Evolutionary conservation across 495 filamentous ascomycete species (phyloP).

Genomic region (Tetracladium marchalianum): DNA sequence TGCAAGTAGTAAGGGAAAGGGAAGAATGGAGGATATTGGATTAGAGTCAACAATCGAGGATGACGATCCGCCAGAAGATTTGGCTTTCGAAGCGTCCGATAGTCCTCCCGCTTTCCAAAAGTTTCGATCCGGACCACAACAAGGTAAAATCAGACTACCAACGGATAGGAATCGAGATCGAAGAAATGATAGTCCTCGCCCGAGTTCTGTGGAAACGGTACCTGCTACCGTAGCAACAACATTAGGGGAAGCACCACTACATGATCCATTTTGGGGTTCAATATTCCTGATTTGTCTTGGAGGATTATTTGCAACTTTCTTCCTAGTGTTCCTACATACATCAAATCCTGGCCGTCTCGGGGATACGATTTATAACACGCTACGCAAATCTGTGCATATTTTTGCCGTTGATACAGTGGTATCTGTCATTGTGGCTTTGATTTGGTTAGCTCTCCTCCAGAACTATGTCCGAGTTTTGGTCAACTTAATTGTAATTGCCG

Average conservation of each 20-base stretch:
- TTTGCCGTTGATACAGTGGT: conserved; percentile 84
- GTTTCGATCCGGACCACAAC: conserved; percentile 49
- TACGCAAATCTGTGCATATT: conserved; percentile 79
- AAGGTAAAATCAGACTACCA: conserved; percentile 15
- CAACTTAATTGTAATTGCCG: conserved; percentile 65
- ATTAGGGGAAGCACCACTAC: conserved; percentile 27
- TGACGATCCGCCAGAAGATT: conserved; percentile 49
- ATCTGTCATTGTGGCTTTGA: conserved; percentile 72
- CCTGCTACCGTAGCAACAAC: conserved; percentile 16
- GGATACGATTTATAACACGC: conserved; percentile 87
- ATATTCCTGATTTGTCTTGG: conserved; percentile 79
- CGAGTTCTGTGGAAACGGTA: conserved; percentile 17
- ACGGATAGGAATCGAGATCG: conserved; percentile 7
- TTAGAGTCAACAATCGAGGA: conserved; percentile 55
- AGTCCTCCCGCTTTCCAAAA: conserved; percentile 80
- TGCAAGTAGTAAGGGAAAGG: conserved; percentile 46
- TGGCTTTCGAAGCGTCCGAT: conserved; percentile 50
- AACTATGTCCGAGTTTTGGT: conserved; percentile 78
- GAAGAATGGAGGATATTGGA: conserved; percentile 78
- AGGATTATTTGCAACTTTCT: conserved; percentile 73
- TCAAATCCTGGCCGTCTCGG: conserved; percentile 55
- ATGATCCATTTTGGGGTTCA: conserved; percentile 89
- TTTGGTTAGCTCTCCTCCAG: conserved; percentile 84
- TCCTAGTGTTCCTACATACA: conserved; percentile 84
- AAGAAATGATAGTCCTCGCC: conserved; percentile 6